Percentiles rank a stretch among this genome's conserved stretches.
Evolutionary conservation across 257 asterid genomes (phyloP).

Genomic region (Salvia splendens): DNA sequence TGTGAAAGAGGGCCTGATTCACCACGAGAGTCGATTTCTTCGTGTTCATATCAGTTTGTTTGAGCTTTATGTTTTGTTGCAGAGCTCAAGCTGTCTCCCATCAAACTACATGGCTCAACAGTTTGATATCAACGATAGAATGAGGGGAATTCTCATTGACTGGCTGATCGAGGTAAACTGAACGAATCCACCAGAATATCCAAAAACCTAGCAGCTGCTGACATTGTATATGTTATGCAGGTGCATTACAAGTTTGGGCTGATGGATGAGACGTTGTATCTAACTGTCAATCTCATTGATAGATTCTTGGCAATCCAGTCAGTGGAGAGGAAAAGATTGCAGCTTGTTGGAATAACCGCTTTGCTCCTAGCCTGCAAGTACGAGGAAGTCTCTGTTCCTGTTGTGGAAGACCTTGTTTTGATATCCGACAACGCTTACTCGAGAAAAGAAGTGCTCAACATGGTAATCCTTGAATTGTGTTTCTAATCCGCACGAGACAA

Average conservation of each 20-base stretch:
- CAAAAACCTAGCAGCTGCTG: background rate
- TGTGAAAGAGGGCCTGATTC: too few species aligned
- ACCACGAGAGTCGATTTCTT: too few species aligned
- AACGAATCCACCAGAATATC: background rate
- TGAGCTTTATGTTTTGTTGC: slow-evolving; percentile 14
- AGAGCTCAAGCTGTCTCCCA: slow-evolving; percentile 60
- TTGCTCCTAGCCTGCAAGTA: slow-evolving; percentile 89
- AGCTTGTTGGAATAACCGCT: slow-evolving; percentile 84
- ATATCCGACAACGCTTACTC: slow-evolving; percentile 79
- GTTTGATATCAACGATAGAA: slow-evolving; percentile 72
- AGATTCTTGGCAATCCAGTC: slow-evolving; percentile 61
- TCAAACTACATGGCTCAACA: slow-evolving; percentile 66
- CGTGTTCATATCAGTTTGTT: background rate
- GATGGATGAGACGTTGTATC: slow-evolving; percentile 83
- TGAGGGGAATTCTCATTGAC: slow-evolving; percentile 86
- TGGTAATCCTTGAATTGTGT: slow-evolving; percentile 41
- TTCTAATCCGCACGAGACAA: background rate
- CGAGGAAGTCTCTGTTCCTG: slow-evolving; percentile 89
- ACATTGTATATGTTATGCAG: slow-evolving; percentile 33
- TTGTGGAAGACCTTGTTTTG: slow-evolving; percentile 71
- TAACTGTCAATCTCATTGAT: slow-evolving; percentile 80
- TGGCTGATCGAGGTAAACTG: slow-evolving; percentile 83
- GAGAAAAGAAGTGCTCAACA: slow-evolving; percentile 71
- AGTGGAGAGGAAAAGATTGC: slow-evolving; percentile 68
- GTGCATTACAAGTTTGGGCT: slow-evolving; percentile 94